phyloP scores from a whole-genome alignment of 306 rosid species.

The Alnus glutinosa region DNA sequence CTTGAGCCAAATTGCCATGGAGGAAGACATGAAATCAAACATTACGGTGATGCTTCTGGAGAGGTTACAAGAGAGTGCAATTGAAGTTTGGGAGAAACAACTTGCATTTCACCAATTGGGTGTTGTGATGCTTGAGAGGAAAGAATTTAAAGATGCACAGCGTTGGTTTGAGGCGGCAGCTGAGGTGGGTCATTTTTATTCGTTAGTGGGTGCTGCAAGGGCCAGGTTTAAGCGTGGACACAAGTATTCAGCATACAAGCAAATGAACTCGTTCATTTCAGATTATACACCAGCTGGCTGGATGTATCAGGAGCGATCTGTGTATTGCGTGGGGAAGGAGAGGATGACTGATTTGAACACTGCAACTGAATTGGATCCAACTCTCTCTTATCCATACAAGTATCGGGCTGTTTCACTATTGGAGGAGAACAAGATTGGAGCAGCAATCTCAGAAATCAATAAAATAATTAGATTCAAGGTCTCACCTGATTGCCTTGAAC shows the following conservation, averaged over 20 bases:
- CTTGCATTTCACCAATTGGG: constrained; percentile 79
- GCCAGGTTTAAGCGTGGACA: constrained; percentile 81
- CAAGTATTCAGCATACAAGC: constrained; percentile 70
- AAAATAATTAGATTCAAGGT: constrained; percentile 75
- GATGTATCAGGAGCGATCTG: constrained; percentile 93
- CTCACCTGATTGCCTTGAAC: constrained; percentile 83
- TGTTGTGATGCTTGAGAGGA: constrained; percentile 79
- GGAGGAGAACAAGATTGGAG: constrained; percentile 62
- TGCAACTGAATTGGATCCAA: constrained; percentile 82
- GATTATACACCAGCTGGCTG: constrained; percentile 74
- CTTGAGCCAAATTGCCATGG: constrained; percentile 78
- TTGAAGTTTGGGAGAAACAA: constrained; percentile 73
- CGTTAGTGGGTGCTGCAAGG: constrained; percentile 76
- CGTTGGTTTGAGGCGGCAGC: constrained; percentile 65
- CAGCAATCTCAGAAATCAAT: constrained; percentile 67
- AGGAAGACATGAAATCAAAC: constrained; percentile 84
- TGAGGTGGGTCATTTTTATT: constrained; percentile 78
- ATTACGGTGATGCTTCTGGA: constrained; percentile 80
- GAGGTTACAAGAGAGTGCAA: constrained; percentile 73
- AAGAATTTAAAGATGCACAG: constrained; percentile 79
- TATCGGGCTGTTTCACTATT: constrained; percentile 59
- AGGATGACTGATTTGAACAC: constrained; percentile 67
- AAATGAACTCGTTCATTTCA: constrained; percentile 64
- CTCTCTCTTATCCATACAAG: constrained; percentile 77
- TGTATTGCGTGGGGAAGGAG: constrained; percentile 77